These are phyloP conservation scores for Conringia planisiliqua DNA, from an alignment of 345 rosid species.

Conservation along the genomic window DNA sequence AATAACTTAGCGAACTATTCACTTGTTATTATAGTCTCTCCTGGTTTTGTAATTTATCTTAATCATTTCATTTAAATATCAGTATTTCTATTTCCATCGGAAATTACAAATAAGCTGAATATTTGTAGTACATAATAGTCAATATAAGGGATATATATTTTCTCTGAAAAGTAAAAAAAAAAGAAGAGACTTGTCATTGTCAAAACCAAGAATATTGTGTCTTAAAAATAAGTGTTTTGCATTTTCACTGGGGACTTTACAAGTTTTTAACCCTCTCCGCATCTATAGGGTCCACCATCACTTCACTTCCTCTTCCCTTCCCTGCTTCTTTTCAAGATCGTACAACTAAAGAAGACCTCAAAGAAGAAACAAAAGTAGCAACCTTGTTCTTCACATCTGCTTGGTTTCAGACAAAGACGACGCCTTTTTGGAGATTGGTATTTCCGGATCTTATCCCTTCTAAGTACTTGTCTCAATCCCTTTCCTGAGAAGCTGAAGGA, in stretches of 20 bases:
- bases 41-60: too few species aligned
- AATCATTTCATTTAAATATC: too few species aligned
- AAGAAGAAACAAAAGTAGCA: constrained; percentile 1
- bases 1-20: too few species aligned
- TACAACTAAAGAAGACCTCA: background rate
- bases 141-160: background rate
- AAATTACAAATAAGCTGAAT: background rate
- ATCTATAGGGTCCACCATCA: constrained; percentile 19
- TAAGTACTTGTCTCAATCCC: background rate
- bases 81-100: too few species aligned
- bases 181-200: constrained; percentile 1
- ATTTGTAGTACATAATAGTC: background rate
- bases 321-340: constrained; percentile 7
- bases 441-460: background rate
- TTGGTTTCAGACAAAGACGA: constrained; percentile 6
- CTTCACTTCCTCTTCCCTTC: constrained; percentile 20
- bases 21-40: too few species aligned
- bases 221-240: background rate
- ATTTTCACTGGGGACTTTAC: background rate
- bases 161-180: too few species aligned
- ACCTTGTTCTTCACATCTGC: background rate
- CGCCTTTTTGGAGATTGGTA: background rate
- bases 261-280: constrained; percentile 2
- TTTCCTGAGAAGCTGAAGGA: background rate
- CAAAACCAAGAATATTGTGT: constrained; percentile 22